Evolutionary conservation across 2,329 filamentous ascomycete species (phyloP).

Genomic region (Pestalotiopsis sp.): DNA sequence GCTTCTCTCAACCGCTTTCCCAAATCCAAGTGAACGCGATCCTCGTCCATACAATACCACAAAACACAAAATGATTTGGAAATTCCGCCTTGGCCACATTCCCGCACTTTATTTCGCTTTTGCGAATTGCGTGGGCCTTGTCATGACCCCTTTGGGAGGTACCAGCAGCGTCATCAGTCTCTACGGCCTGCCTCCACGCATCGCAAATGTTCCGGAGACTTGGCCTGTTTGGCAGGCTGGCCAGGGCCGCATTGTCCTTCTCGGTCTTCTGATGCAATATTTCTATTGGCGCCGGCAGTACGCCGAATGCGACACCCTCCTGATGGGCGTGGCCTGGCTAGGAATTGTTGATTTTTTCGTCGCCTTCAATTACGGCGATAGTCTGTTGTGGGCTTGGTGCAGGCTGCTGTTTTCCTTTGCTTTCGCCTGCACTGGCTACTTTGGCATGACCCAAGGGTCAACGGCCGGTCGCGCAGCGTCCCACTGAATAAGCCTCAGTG

Average conservation of each 20-base stretch:
- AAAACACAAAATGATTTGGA: not conserved
- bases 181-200: conserved; percentile 14
- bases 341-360: not conserved
- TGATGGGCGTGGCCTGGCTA: conserved; percentile 5
- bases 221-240: conserved; percentile 32
- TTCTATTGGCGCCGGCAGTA: conserved; percentile 18
- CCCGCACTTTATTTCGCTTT: not conserved
- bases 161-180: conserved; percentile 13
- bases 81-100: not conserved
- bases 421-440: not conserved
- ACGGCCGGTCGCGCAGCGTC: no score
- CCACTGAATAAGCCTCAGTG: no score
- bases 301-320: conserved; percentile 14
- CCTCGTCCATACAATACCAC: not conserved
- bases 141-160: conserved; percentile 11
- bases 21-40: not conserved
- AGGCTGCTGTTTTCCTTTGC: not conserved
- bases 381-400: not conserved
- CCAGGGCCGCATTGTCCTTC: conserved; percentile 19
- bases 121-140: conserved; percentile 3
- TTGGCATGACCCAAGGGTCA: not conserved
- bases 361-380: not conserved
- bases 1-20: not conserved
- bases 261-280: conserved; percentile 16
- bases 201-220: conserved; percentile 19